Conservation (phyloP, 2,329 filamentous ascomycete species). For the Bipolaris sorokiniana region DNA sequence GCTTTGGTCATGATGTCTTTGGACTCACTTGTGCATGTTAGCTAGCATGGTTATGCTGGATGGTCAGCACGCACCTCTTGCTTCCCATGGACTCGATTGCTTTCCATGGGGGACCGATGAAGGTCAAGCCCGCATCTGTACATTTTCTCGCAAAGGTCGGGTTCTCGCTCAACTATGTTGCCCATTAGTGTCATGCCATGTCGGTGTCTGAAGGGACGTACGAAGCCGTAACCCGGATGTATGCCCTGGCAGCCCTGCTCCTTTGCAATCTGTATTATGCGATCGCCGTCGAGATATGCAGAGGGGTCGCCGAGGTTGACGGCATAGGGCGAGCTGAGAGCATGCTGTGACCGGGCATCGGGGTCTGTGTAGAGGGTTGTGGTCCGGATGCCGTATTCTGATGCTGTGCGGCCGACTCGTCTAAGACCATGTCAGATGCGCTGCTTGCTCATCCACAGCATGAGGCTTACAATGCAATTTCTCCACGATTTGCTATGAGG, state of each 20-base stretch:
- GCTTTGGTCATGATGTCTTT: conserved; percentile 97
- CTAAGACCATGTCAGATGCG: conserved; percentile 39
- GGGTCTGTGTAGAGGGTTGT: conserved; percentile 96
- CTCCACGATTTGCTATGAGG: conserved; percentile 94
- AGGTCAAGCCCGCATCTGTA: conserved; percentile 86
- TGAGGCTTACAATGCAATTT: conserved; percentile 76
- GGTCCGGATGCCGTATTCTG: conserved; percentile 86
- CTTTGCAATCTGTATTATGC: conserved; percentile 88
- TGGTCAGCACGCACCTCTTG: conserved; percentile 66
- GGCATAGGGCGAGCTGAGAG: conserved; percentile 80
- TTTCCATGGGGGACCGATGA: conserved; percentile 85
- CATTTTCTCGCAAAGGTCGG: conserved; percentile 87
- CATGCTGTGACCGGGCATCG: conserved; percentile 86
- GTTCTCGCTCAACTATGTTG: conserved; percentile 76
- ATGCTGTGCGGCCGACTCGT: conserved; percentile 86
- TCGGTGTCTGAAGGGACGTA: conserved; percentile 39
- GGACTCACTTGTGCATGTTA: conserved; percentile 61
- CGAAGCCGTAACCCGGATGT: conserved; percentile 93
- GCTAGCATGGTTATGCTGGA: neutral
- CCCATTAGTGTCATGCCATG: conserved; percentile 17
- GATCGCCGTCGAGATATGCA: conserved; percentile 90
- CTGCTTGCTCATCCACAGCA: neutral
- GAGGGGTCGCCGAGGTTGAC: conserved; percentile 82
- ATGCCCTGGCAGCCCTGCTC: conserved; percentile 86
- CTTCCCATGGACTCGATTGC: conserved; percentile 87